Evolutionary conservation across 176 grass and related monocot genomes (phyloP).

Genomic region (Carex myosuroides): DNA sequence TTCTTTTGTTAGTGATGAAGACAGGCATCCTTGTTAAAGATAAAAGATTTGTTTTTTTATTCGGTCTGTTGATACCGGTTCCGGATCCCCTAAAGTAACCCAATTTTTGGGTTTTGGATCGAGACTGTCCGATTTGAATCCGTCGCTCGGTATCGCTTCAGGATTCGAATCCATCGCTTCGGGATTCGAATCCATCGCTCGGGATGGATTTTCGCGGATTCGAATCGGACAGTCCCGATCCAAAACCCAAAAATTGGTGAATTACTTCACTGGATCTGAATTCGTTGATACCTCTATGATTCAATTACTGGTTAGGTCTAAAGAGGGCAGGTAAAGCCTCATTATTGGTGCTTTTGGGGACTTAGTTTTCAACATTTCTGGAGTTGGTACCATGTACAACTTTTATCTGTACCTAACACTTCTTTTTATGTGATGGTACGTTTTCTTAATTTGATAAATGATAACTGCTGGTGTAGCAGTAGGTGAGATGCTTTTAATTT

Average conservation of each 20-base stretch:
- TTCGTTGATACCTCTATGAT: neutral
- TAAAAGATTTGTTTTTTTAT: conserved; percentile 5
- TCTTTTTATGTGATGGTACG: neutral
- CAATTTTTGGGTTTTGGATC: no score
- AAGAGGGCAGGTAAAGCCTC: conserved; percentile 4
- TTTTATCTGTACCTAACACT: conserved; percentile 21
- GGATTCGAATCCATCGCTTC: no score
- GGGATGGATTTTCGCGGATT: no score
- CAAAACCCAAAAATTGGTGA: no score
- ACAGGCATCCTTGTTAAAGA: conserved; percentile 31
- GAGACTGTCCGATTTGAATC: no score
- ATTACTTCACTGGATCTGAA: neutral
- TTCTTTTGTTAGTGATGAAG: conserved; percentile 27
- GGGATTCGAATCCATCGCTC: no score
- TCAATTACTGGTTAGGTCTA: conserved; percentile 15
- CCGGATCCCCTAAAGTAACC: no score
- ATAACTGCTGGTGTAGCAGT: neutral
- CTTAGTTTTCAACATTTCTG: conserved; percentile 9
- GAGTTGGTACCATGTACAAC: conserved; percentile 14
- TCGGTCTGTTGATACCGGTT: neutral
- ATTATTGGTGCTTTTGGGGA: conserved; percentile 18
- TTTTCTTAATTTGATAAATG: conserved; percentile 12
- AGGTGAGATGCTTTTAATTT: conserved; percentile 24
- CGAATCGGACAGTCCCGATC: no score
- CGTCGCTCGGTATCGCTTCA: no score